phyloP scores from a whole-genome alignment of 176 grass and related monocot species.

The Miscanthus lutarioriparius region DNA sequence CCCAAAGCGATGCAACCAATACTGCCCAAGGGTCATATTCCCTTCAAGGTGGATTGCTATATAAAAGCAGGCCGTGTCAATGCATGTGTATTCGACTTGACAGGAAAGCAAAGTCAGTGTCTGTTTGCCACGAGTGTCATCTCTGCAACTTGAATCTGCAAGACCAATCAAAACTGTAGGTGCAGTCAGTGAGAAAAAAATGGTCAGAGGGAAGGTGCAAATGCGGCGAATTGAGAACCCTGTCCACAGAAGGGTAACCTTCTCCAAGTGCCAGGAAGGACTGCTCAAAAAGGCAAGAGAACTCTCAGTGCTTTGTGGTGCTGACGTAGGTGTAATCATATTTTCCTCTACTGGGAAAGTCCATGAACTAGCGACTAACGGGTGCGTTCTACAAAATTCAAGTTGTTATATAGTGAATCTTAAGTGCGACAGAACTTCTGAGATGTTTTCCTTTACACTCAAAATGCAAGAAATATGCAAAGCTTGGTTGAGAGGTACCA shows the following conservation, averaged over 20 bases:
- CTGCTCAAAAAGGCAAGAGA: constrained; percentile 59
- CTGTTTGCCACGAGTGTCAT: not conserved
- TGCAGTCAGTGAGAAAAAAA: constrained; percentile 28
- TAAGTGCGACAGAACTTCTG: not conserved
- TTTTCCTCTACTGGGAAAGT: constrained; percentile 52
- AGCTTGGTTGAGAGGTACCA: constrained; percentile 57
- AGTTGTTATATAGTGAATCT: constrained; percentile 12
- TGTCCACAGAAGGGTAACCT: constrained; percentile 51
- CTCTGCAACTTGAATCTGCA: constrained; percentile 5
- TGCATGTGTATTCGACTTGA: constrained; percentile 12
- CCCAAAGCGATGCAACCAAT: constrained; percentile 16
- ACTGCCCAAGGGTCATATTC: constrained; percentile 31
- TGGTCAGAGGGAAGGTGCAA: constrained; percentile 57
- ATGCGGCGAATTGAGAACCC: constrained; percentile 50
- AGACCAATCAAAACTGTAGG: constrained; percentile 37
- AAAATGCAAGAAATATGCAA: constrained; percentile 58
- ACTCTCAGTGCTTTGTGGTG: constrained; percentile 50
- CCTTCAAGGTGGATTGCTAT: constrained; percentile 35
- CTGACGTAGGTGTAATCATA: constrained; percentile 52
- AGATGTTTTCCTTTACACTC: constrained; percentile 24
- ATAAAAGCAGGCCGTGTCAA: constrained; percentile 28
- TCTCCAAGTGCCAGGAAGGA: constrained; percentile 46
- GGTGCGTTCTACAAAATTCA: constrained; percentile 41
- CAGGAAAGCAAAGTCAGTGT: constrained; percentile 28
- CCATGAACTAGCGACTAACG: constrained; percentile 49